Evolutionary conservation across 2,329 filamentous ascomycete genomes (phyloP), one percentile per base, ranked within the genome.

Genomic region (Aspergillus amoenus): DNA sequence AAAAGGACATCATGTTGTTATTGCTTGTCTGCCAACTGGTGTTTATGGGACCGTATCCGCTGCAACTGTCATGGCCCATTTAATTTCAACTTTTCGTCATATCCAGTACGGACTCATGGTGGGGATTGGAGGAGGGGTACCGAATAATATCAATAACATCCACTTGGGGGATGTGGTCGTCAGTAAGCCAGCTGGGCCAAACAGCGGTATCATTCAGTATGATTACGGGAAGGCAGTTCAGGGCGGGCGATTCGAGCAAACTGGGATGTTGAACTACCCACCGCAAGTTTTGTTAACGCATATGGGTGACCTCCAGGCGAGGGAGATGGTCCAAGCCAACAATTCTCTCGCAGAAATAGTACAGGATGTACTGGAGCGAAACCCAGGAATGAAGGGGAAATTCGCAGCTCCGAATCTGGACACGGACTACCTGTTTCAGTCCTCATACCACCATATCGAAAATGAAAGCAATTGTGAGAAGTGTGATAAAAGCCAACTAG

Each of bases 101-200:
- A 8, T 58, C 47, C 27, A 42, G 32, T 61, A 55, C 41, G 55
- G 34, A 22, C 13, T 57, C 32, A 60, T 60, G 37, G 59, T 61
- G 12, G 60, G 60, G 8, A 53, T 61, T 17, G 55, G 55, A 57
- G 62, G 60, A 2, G 62, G 60, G 0, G 59, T 63, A 5, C 62
- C 61, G 1, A 51, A 21, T 8, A 48, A 51, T 7, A 47, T 2
- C 1, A 41, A 34, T 1, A 51, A 63, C 12, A 61, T 68, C 48
- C 59, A 56, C 12, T 37, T 67, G 4, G 64, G 65, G 3, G 64
- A 67, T 55, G 55, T 68, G 5, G 66, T 67, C 5, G 55, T 68
- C 18, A 66, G 65, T 54, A 49, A 51, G 18, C 52, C 60, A 5
- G 21, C 12, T 13, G 30, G 17, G 27, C 53, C 5, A 12, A 18